A percentile compares a stretch with the other conserved stretches of the same genome.
Evolutionary conservation across 1,284 basidiomycete genomes (phyloP).

Genomic region (Marasmius sp.): DNA sequence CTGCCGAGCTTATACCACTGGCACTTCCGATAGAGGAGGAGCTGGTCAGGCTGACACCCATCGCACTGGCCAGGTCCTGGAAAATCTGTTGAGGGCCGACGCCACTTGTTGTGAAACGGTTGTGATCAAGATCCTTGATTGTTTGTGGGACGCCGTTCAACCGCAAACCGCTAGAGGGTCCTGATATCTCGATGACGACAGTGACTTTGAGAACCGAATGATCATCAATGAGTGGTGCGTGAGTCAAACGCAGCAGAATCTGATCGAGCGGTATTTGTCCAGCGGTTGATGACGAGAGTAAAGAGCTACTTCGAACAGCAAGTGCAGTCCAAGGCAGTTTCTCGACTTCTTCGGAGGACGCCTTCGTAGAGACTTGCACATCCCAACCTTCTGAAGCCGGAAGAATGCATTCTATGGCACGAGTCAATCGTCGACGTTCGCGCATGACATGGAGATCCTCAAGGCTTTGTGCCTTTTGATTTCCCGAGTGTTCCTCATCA

Average conservation of each 20-base stretch:
- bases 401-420: constrained; percentile 80
- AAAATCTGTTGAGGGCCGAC: constrained; percentile 56
- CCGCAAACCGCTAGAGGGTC: constrained; percentile 71
- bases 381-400: constrained; percentile 89
- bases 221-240: constrained; percentile 69
- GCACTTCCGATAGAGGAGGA: constrained; percentile 50
- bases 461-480: constrained; percentile 36
- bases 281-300: constrained; percentile 32
- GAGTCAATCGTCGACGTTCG: constrained; percentile 66
- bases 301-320: constrained; percentile 51
- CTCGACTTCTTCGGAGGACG: constrained; percentile 69
- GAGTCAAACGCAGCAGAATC: constrained; percentile 68
- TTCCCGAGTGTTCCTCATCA: constrained; percentile 47
- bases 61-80: constrained; percentile 69
- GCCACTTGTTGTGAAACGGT: constrained; percentile 55
- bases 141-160: constrained; percentile 82
- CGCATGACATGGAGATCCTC: constrained; percentile 62
- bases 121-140: constrained; percentile 62
- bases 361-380: constrained; percentile 72
- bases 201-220: constrained; percentile 80
- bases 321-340: constrained; percentile 75
- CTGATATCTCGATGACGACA: constrained; percentile 79
- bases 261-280: constrained; percentile 46
- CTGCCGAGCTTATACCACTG: constrained; percentile 26
- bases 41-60: constrained; percentile 65